These are phyloP conservation scores for Coemansia sp. DNA, from an alignment of 192 early-diverging fungal species.

Conservation along the genomic window DNA sequence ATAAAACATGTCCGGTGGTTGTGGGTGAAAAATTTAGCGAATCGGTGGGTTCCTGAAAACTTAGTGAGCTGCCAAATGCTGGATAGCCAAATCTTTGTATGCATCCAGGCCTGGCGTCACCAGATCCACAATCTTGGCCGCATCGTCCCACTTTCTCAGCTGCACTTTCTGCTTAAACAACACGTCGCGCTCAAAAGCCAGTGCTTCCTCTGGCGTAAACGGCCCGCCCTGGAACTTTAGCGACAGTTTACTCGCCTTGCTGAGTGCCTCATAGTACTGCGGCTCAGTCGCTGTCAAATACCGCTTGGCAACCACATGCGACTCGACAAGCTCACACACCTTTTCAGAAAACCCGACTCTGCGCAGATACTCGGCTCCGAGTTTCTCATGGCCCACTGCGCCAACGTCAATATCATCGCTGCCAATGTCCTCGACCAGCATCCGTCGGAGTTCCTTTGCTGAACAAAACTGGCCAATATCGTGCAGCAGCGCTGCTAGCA, in stretches of 20 bases:
- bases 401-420: conserved; percentile 23
- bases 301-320: conserved; percentile 60
- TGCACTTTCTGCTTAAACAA: conserved; percentile 57
- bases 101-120: conserved; percentile 51
- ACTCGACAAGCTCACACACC: conserved; percentile 55
- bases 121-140: conserved; percentile 46
- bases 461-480: conserved; percentile 62
- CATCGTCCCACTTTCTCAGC: conserved; percentile 59
- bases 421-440: conserved; percentile 45
- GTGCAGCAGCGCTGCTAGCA: conserved; percentile 58
- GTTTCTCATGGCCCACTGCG: conserved; percentile 56
- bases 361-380: conserved; percentile 59
- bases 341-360: conserved; percentile 58
- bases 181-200: conserved; percentile 54
- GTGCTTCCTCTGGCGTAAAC: conserved; percentile 43
- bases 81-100: conserved; percentile 47
- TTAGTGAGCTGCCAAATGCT: conserved; percentile 22
- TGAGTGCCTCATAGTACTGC: conserved; percentile 51
- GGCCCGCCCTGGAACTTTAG: conserved; percentile 58
- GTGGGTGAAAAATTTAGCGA: background rate
- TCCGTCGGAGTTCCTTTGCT: conserved; percentile 50
- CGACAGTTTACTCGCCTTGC: conserved; percentile 56
- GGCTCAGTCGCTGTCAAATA: conserved; percentile 56
- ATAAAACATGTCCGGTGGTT: background rate
- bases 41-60: background rate